Base-by-base conservation (phyloP, 345 rosid species). In the Schrenkiella parvula region DNA sequence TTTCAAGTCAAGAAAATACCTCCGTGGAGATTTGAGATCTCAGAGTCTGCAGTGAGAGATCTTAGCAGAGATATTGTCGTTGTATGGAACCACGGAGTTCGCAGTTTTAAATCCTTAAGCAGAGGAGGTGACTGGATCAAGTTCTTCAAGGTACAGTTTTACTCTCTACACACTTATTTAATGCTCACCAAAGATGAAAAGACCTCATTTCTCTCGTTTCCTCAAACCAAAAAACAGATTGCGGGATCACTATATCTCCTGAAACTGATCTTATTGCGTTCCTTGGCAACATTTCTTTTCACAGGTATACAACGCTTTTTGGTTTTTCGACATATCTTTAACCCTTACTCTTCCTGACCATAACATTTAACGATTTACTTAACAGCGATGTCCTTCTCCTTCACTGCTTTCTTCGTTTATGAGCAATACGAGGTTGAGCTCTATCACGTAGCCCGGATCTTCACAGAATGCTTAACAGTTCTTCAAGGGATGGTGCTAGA, bases 341-440 rank as follows among this genome's bases (percentile, higher is more conserved):
- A 53, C 32, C 35, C n/a, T 35, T 62, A 41, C 14, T 18, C 63
- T 38, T 38, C 6, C n/a, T 41, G 28, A 15, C 19, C 74, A 63
- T 73, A 63, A 81, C 74, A n/a, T 54, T 70, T 17, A 6, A 44
- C 35, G 1, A 8, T 54, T 37, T 48, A 2, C n/a, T 73, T 72
- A 76, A 87, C 91, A 93, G 98, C 77, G 12, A 75, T 93, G 66
- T 80, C 85, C 18, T 78, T 86, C 58, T 74, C 84, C 13, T 91
- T 91, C 80, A 93, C 96, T 1, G 87, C 76, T 52, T 91, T 91
- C 86, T 89, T 89, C 65, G 59, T 84, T 50, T 89, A 89, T 46
- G 95, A 93, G 80, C 97, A 91, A 84, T 84, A 89, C 29, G 97
- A 91, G 80, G 35, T 60, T 2, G 95, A 86, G 82, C 61, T 91